phyloP scores from a whole-genome alignment of 2,329 filamentous ascomycete genomes.

The Fusarium aywerte region DNA sequence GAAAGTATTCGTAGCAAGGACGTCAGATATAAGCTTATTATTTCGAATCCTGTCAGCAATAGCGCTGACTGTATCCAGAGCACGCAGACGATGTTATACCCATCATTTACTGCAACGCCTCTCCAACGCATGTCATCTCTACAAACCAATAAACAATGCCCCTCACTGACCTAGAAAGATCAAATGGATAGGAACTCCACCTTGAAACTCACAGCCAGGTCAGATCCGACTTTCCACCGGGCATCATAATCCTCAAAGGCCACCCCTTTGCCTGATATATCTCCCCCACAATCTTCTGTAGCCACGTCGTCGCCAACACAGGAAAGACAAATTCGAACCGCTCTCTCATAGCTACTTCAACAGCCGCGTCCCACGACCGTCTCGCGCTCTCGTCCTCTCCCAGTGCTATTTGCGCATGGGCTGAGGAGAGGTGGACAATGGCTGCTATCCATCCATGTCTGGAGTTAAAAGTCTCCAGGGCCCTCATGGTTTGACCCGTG shows the following conservation, averaged over 20 bases:
- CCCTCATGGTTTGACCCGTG: slow-evolving; percentile 33
- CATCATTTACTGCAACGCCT: background rate
- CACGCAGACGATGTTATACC: background rate
- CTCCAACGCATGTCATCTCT: background rate
- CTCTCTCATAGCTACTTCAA: slow-evolving; percentile 41
- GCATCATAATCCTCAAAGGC: slow-evolving; percentile 50
- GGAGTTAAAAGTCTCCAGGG: slow-evolving; percentile 36
- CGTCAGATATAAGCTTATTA: background rate
- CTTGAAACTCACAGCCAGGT: slow-evolving; percentile 23
- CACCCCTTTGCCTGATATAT: slow-evolving; percentile 45
- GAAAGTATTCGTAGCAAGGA: background rate
- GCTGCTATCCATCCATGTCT: slow-evolving; percentile 44
- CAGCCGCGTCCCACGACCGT: slow-evolving; percentile 42
- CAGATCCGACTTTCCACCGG: slow-evolving; percentile 44
- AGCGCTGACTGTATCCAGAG: background rate
- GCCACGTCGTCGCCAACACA: slow-evolving; percentile 46
- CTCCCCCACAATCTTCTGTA: slow-evolving; percentile 42
- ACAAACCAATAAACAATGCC: background rate
- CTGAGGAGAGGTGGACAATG: slow-evolving; percentile 45
- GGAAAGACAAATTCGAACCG: slow-evolving; percentile 50
- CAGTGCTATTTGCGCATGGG: slow-evolving; percentile 43
- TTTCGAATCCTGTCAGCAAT: background rate
- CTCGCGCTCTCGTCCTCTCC: slow-evolving; percentile 30
- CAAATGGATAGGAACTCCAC: background rate
- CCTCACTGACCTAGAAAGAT: background rate